phyloP scores from a whole-genome alignment of 1,284 basidiomycete genomes.

The Cutaneotrichosporon sp. region DNA sequence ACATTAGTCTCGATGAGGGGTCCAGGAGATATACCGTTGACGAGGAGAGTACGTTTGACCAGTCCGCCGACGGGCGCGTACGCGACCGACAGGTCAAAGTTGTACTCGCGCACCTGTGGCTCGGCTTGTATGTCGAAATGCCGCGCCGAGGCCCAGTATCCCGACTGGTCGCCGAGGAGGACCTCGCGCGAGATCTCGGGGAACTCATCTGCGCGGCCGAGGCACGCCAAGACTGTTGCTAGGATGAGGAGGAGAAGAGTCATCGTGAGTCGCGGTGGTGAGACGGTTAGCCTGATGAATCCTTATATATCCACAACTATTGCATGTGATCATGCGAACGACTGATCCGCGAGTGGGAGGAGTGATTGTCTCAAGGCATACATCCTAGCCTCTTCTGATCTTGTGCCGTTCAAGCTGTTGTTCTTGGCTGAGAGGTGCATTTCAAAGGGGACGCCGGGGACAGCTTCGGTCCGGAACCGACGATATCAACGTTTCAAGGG shows the following conservation, averaged over 20 bases:
- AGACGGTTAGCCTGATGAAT: background rate
- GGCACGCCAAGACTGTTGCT: background rate
- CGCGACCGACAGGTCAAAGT: slow-evolving; percentile 31
- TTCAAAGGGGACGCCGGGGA: too few relatives aligned
- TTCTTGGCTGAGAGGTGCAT: too few relatives aligned
- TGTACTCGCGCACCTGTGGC: slow-evolving; percentile 31
- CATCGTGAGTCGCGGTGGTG: background rate
- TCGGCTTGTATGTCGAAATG: slow-evolving; percentile 25
- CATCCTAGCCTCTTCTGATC: too few relatives aligned
- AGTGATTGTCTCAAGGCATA: too few relatives aligned
- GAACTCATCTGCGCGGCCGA: background rate
- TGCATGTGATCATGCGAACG: too few relatives aligned
- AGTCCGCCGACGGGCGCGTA: slow-evolving; percentile 53
- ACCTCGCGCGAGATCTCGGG: slow-evolving; percentile 34
- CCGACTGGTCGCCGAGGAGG: slow-evolving; percentile 22
- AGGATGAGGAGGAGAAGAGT: background rate
- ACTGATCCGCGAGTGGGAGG: too few relatives aligned
- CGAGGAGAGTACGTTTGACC: slow-evolving; percentile 54
- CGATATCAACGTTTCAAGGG: too few relatives aligned
- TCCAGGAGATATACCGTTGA: slow-evolving; percentile 57
- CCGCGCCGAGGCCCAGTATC: slow-evolving; percentile 35
- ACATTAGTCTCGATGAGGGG: slow-evolving; percentile 59
- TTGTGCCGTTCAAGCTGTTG: too few relatives aligned
- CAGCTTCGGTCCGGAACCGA: too few relatives aligned
- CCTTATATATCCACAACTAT: background rate